These are phyloP conservation scores for Penicillium taxi DNA, from an alignment of 495 filamentous ascomycete species.

Conservation along the genomic window DNA sequence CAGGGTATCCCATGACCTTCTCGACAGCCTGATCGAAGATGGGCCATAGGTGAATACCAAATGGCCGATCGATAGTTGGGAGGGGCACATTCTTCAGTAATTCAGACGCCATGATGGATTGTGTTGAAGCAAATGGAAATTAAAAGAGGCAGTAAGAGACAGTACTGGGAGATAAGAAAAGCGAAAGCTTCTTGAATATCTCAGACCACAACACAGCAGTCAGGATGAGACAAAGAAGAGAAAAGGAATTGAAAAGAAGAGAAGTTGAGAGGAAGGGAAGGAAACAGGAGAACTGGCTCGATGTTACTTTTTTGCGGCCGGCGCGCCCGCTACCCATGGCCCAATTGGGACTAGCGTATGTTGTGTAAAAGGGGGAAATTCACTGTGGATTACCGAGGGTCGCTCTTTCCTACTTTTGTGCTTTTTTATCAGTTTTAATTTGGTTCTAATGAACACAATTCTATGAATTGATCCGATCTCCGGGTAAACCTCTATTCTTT, in stretches of 20 bases:
- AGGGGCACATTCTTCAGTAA: slow-evolving; percentile 57
- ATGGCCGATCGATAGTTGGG: slow-evolving; percentile 83
- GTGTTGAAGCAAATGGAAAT: background rate
- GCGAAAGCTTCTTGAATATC: background rate
- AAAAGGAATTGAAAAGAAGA: slow-evolving; percentile 22
- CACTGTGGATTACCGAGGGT: no score
- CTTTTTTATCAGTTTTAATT: no score
- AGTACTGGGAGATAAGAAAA: background rate
- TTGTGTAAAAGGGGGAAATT: slow-evolving; percentile 26
- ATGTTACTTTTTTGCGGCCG: slow-evolving; percentile 22
- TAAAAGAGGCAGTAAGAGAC: background rate
- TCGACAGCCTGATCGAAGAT: slow-evolving; percentile 83
- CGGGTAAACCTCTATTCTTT: no score
- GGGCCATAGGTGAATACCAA: slow-evolving; percentile 89
- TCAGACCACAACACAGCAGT: background rate
- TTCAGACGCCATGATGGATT: slow-evolving; percentile 39
- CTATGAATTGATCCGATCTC: no score
- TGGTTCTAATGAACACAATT: no score
- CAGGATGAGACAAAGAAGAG: slow-evolving; percentile 1
- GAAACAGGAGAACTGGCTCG: slow-evolving; percentile 10
- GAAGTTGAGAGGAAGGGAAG: slow-evolving; percentile 17
- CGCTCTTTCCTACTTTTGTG: no score
- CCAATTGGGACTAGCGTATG: slow-evolving; percentile 25
- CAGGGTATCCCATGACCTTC: slow-evolving; percentile 56
- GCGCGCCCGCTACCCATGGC: slow-evolving; percentile 25